These are phyloP conservation scores for Calocera viscosa DNA, from an alignment of 768 basidiomycete species.

Conservation along the genomic window DNA sequence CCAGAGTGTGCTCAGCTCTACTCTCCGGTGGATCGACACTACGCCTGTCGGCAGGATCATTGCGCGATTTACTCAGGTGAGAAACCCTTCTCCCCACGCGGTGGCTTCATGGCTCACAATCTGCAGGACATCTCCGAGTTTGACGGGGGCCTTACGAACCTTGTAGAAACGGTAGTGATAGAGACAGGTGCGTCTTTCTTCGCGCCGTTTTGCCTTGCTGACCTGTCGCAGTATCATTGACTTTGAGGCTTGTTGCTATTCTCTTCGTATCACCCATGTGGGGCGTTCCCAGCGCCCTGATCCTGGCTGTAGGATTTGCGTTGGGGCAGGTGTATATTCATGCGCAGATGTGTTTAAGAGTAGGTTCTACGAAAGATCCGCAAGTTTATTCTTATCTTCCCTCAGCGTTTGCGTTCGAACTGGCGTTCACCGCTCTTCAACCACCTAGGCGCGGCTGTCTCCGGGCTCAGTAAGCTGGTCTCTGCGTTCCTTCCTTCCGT, in stretches of 20 bases:
- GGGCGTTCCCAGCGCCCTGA: constrained; percentile 34
- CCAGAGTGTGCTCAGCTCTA: constrained; percentile 1
- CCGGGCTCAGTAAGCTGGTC: constrained; percentile 31
- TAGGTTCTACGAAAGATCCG: neutral
- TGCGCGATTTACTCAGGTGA: constrained; percentile 52
- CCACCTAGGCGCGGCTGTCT: constrained; percentile 45
- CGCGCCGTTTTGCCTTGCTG: neutral
- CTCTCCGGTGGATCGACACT: constrained; percentile 37
- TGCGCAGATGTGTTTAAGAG: constrained; percentile 40
- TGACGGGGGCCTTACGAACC: neutral
- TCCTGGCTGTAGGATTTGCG: constrained; percentile 34
- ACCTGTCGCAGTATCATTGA: neutral
- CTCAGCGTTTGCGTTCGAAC: constrained; percentile 41
- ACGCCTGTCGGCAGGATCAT: constrained; percentile 48
- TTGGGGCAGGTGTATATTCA: constrained; percentile 43
- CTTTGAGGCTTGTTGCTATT: neutral
- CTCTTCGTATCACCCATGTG: constrained; percentile 22
- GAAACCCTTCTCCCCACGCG: neutral
- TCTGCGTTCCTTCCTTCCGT: neutral
- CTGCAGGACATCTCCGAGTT: neutral
- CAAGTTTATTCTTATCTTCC: neutral
- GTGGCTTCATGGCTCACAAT: neutral
- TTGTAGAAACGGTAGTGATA: neutral
- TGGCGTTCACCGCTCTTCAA: constrained; percentile 38
- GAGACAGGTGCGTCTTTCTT: neutral